Evolutionary conservation across 2,329 filamentous ascomycete genomes (phyloP).

Genomic region (Huntiella decipiens): DNA sequence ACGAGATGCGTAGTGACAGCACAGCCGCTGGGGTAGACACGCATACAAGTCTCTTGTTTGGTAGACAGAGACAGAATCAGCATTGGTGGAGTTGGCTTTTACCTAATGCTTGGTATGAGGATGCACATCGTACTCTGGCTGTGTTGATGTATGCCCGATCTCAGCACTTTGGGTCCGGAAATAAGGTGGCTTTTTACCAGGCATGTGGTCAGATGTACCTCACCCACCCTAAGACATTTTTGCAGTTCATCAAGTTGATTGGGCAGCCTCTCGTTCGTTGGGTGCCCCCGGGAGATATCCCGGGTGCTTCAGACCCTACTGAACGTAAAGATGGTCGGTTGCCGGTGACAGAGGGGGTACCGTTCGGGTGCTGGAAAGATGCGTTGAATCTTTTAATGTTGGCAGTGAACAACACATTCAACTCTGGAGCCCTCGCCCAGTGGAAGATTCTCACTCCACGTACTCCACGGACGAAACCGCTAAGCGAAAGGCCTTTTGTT

Average conservation of each 20-base stretch:
- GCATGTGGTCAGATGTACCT: slow-evolving; percentile 36
- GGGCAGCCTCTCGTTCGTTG: slow-evolving; percentile 36
- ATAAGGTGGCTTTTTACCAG: slow-evolving; percentile 33
- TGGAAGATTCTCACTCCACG: too few relatives aligned
- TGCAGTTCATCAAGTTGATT: slow-evolving; percentile 35
- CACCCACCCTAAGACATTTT: slow-evolving; percentile 33
- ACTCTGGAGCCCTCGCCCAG: too few relatives aligned
- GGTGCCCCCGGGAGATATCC: slow-evolving; percentile 18
- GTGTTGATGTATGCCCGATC: too few relatives aligned
- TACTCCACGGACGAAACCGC: too few relatives aligned
- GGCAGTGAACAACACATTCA: slow-evolving; percentile 23
- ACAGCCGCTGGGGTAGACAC: too few relatives aligned
- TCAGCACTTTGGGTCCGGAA: slow-evolving; percentile 26
- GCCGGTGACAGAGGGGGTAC: slow-evolving; percentile 2
- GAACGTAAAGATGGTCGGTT: slow-evolving; percentile 12
- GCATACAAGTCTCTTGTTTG: too few relatives aligned
- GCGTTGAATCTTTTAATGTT: slow-evolving; percentile 37
- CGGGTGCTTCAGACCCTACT: slow-evolving; percentile 17
- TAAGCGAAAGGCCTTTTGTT: too few relatives aligned
- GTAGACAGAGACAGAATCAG: too few relatives aligned
- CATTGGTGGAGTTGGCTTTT: too few relatives aligned
- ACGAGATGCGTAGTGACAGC: too few relatives aligned
- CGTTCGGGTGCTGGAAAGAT: slow-evolving; percentile 46
- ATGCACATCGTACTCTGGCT: too few relatives aligned
- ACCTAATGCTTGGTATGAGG: too few relatives aligned